phyloP scores from a whole-genome alignment of 306 rosid species.

The cucumber (Cucumis sativus) region DNA sequence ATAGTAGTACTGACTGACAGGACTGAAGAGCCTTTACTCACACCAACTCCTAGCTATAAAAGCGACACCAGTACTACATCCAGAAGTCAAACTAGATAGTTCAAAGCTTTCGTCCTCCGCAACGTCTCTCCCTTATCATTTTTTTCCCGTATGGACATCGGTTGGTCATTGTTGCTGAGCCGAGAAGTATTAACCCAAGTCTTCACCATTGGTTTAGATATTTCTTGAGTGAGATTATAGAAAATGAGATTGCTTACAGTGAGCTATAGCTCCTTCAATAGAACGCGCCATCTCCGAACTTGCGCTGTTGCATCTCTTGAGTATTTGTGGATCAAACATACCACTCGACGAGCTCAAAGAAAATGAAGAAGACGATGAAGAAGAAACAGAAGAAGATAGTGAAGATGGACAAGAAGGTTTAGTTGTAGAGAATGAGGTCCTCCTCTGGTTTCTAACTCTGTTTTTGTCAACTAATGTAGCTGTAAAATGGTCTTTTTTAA shows the following conservation, averaged over 20 bases:
- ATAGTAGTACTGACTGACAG: neutral
- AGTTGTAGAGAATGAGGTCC: slow-evolving; percentile 61
- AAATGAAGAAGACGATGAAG: slow-evolving; percentile 66
- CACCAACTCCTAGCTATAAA: neutral
- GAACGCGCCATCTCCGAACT: slow-evolving; percentile 60
- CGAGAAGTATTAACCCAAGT: neutral
- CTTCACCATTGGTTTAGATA: neutral
- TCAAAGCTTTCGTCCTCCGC: neutral
- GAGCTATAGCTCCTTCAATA: slow-evolving; percentile 90
- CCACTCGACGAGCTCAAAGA: slow-evolving; percentile 48
- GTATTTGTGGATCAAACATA: slow-evolving; percentile 31
- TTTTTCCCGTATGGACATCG: neutral
- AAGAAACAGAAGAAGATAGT: slow-evolving; percentile 53
- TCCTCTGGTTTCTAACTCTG: slow-evolving; percentile 32
- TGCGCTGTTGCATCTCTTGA: slow-evolving; percentile 64
- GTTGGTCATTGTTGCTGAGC: neutral
- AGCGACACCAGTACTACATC: neutral
- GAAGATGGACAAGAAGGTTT: slow-evolving; percentile 30
- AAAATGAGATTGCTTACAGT: slow-evolving; percentile 64
- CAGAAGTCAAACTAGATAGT: neutral
- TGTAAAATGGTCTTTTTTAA: slow-evolving; percentile 21
- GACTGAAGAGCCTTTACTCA: neutral
- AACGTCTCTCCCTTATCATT: neutral
- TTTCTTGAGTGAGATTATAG: slow-evolving; percentile 2
- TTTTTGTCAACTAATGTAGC: neutral